Base-by-base conservation (phyloP, 2,329 filamentous ascomycete genomes). In the Cercospora zeae-maydis region DNA sequence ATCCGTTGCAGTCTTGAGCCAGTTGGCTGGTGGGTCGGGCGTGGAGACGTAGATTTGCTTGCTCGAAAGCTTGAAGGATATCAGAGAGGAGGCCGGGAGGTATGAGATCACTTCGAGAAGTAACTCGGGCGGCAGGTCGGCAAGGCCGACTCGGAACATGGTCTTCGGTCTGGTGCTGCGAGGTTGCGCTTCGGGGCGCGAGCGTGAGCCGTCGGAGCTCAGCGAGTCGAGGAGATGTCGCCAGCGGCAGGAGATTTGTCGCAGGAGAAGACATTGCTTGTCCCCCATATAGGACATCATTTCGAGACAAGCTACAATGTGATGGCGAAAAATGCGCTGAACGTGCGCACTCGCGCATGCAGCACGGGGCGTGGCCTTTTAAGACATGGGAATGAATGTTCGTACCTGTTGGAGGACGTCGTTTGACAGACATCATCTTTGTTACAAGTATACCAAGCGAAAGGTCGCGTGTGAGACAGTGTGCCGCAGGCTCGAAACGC, bases 51-150 rank as follows among this genome's bases (percentile, higher is more conserved):
- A 73, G 31, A 79, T 64, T 10, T 66, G 61, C 10, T 67, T 69
- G 52, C 74, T 71, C 5, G 74, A 71, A 45, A 80, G 73, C 49
- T 77, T 77, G 9, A 79, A 71, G 3, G 78, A 72, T 8, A 79
- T 67, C 19, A 75, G 68, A 27, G 70, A 74, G 42, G 78, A 76
- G 0, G 69, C 68, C 5, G 75, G 70, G 8, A 81, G 73, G 63
- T 74, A 64, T 30, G 75, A 67, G 45, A 70, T 64, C 49, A 80
- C 72, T 21, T 69, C 60, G 34, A 69, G 67, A 42, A 75, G 67
- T n/a, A 75, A 59, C 47, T 77, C 75, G 59, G 75, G 67, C 21
- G 78, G 79, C 8, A 80, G 74, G 34, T 63, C 52, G 1, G 58
- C 52, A n/a, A 72, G 56, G 33, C 34, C 49, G 13, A 55, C 31